Percentiles rank a stretch among this genome's conserved stretches.
Evolutionary conservation across 2,329 filamentous ascomycete species (phyloP).

Genomic region (Pyrenochaeta sp.): DNA sequence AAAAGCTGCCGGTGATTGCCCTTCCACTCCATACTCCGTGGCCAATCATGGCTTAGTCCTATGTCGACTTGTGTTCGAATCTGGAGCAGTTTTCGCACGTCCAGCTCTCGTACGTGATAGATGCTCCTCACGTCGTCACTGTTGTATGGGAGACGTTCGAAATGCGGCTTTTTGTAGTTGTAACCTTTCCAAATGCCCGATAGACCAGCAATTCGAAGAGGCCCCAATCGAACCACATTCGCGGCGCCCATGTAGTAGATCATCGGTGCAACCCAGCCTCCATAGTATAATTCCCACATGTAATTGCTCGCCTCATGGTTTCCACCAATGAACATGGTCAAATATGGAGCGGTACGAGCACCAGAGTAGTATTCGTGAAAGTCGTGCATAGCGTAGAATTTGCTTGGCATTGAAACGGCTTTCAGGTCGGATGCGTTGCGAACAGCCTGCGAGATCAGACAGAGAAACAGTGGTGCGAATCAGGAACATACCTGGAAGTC

Average conservation of each 20-base stretch:
- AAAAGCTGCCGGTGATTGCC: slow-evolving; percentile 77
- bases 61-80: slow-evolving; percentile 89
- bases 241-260: slow-evolving; percentile 97
- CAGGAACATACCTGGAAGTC: slow-evolving; percentile 78
- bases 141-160: slow-evolving; percentile 86
- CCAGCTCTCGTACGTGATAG: slow-evolving; percentile 89
- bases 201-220: slow-evolving; percentile 85
- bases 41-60: slow-evolving; percentile 96
- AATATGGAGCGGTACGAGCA: slow-evolving; percentile 76
- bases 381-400: slow-evolving; percentile 88
- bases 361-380: slow-evolving; percentile 96
- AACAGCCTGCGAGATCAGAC: slow-evolving; percentile 67
- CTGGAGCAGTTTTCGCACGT: slow-evolving; percentile 88
- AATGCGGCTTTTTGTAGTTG: slow-evolving; percentile 84
- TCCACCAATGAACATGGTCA: slow-evolving; percentile 91
- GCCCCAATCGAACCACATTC: slow-evolving; percentile 84
- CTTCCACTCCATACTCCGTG: slow-evolving; percentile 78
- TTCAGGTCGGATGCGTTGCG: slow-evolving; percentile 88
- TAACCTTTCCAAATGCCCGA: slow-evolving; percentile 95
- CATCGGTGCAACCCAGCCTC: slow-evolving; percentile 94
- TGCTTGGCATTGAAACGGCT: slow-evolving; percentile 87
- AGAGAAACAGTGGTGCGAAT: neutral
- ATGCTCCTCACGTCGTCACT: slow-evolving; percentile 78
- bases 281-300: slow-evolving; percentile 92
- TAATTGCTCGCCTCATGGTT: slow-evolving; percentile 96